A percentile compares a stretch with the other conserved stretches of the same genome.
These are phyloP conservation scores for Friedmanniomyces endolithicus DNA, from an alignment of 495 filamentous ascomycete species.

Conservation along the genomic window DNA sequence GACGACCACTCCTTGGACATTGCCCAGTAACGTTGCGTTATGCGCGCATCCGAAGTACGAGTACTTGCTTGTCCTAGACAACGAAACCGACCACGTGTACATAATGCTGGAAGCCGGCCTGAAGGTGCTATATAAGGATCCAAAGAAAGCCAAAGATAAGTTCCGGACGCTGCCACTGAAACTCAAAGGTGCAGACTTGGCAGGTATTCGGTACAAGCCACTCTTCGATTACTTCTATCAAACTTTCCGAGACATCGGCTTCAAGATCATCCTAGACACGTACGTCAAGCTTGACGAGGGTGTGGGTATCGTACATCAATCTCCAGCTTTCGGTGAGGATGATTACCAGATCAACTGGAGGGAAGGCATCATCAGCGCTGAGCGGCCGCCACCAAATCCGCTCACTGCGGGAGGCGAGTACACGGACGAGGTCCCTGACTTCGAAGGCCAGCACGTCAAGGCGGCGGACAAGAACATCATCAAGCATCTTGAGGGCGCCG, in stretches of 20 bases:
- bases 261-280: constrained; percentile 69
- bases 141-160: constrained; percentile 95
- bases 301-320: constrained; percentile 90
- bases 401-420: constrained; percentile 74
- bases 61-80: constrained; percentile 83
- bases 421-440: constrained; percentile 69
- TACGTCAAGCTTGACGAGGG: constrained; percentile 91
- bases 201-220: constrained; percentile 85
- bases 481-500: constrained; percentile 70
- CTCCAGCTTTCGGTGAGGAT: constrained; percentile 91
- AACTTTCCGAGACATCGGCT: constrained; percentile 78
- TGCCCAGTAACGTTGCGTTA: constrained; percentile 72
- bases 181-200: constrained; percentile 74
- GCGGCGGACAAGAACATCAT: constrained; percentile 90
- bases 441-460: constrained; percentile 84
- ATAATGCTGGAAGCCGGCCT: constrained; percentile 79
- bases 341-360: constrained; percentile 81
- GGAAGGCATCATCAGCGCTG: constrained; percentile 62
- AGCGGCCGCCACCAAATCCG: constrained; percentile 75
- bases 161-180: constrained; percentile 47
- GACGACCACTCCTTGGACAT: constrained; percentile 96
- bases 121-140: constrained; percentile 81
- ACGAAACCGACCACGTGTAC: constrained; percentile 68
- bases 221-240: constrained; percentile 90
- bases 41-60: constrained; percentile 83